These are phyloP conservation scores for Xylariaceae sp. DNA, from an alignment of 2,329 filamentous ascomycete genomes.

Conservation along the genomic window DNA sequence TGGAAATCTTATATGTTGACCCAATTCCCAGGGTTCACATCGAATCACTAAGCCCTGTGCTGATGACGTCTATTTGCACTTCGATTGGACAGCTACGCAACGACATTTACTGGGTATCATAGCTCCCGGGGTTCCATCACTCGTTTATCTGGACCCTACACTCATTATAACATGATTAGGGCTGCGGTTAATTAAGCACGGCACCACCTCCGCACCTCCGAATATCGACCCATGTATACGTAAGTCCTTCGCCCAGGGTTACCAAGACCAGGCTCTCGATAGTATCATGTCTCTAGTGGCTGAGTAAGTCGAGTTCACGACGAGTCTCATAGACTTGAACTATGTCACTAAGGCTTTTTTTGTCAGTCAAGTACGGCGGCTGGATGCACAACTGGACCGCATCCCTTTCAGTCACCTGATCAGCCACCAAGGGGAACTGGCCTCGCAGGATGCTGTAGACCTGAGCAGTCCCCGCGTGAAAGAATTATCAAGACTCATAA, in stretches of 20 bases:
- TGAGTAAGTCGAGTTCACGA: conserved; percentile 44
- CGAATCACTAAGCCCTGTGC: conserved; percentile 16
- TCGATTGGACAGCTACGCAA: not conserved
- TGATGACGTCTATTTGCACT: not conserved
- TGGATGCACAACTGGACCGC: conserved; percentile 68
- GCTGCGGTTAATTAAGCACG: conserved; percentile 28
- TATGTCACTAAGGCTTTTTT: conserved; percentile 17
- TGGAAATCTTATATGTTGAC: conserved; percentile 16
- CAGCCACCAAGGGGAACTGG: conserved; percentile 43
- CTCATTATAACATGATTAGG: conserved; percentile 27
- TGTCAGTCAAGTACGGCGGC: conserved; percentile 62
- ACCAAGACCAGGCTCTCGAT: conserved; percentile 8
- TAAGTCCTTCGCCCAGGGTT: conserved; percentile 5
- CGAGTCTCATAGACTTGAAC: not conserved
- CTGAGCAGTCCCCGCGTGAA: conserved; percentile 58
- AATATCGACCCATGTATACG: conserved; percentile 26
- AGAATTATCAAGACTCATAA: conserved; percentile 69
- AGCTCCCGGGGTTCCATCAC: not conserved
- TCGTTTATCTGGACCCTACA: not conserved
- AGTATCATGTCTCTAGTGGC: conserved; percentile 50
- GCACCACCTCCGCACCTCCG: conserved; percentile 15
- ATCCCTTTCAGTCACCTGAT: conserved; percentile 54
- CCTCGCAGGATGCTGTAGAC: conserved; percentile 41
- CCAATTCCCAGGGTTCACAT: conserved; percentile 9
- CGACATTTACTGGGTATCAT: not conserved